Evolutionary conservation across 2,329 filamentous ascomycete genomes (phyloP).

Genomic region (Pleomassaria siparia): DNA sequence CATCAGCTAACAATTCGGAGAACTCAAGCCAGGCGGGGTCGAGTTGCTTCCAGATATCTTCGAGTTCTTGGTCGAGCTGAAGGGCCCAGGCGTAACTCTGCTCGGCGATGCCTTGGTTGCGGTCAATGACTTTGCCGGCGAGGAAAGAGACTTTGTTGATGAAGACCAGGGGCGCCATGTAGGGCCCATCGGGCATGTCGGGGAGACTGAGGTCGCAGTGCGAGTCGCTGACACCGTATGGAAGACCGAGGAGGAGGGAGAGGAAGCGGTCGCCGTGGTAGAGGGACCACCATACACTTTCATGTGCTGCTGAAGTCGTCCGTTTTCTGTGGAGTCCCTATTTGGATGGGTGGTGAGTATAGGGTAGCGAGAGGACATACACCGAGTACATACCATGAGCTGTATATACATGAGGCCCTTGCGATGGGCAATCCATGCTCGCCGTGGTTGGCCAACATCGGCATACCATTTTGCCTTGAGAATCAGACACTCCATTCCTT

Average conservation of each 20-base stretch:
- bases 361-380: no score
- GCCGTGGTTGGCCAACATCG: slow-evolving; percentile 57
- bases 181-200: slow-evolving; percentile 22
- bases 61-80: slow-evolving; percentile 48
- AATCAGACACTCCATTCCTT: slow-evolving; percentile 56
- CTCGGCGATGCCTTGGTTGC: slow-evolving; percentile 42
- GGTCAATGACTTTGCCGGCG: slow-evolving; percentile 48
- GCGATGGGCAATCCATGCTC: slow-evolving; percentile 56
- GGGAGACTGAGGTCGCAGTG: slow-evolving; percentile 41
- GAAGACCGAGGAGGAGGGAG: slow-evolving; percentile 57
- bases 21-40: slow-evolving; percentile 45
- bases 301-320: slow-evolving; percentile 32
- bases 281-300: slow-evolving; percentile 45
- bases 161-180: slow-evolving; percentile 33
- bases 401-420: slow-evolving; percentile 56
- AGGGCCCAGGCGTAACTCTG: slow-evolving; percentile 43
- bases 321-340: slow-evolving; percentile 45
- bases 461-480: slow-evolving; percentile 56
- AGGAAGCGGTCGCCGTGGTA: slow-evolving; percentile 53
- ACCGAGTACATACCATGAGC: slow-evolving; percentile 48
- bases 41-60: slow-evolving; percentile 40
- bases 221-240: slow-evolving; percentile 46
- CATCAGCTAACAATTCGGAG: slow-evolving; percentile 27
- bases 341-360: slow-evolving; percentile 13
- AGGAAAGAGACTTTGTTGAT: slow-evolving; percentile 42